phyloP scores from a whole-genome alignment of 371 early-diverging fungal genomes.

The Amoeboaphelidium protococcarum region DNA sequence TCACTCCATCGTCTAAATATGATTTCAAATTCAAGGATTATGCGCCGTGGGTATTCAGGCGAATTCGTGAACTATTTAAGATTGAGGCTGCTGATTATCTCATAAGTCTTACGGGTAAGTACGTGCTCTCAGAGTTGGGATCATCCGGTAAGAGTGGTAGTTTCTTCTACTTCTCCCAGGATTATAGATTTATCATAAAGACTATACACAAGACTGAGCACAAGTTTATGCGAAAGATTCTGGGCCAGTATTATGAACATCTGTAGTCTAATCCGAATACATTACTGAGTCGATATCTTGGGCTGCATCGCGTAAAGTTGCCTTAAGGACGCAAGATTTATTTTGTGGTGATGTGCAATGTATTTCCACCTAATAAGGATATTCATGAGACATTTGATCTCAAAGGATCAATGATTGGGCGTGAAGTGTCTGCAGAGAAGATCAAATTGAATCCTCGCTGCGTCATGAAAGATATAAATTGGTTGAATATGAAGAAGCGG shows the following conservation, averaged over 20 bases:
- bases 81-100: conserved; percentile 85
- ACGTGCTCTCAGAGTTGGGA: conserved; percentile 78
- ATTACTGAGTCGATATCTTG: conserved; percentile 68
- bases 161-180: conserved; percentile 88
- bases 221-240: conserved; percentile 55
- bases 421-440: conserved; percentile 35
- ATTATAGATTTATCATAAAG: conserved; percentile 91
- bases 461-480: conserved; percentile 83
- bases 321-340: conserved; percentile 75
- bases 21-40: conserved; percentile 97
- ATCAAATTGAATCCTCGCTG: conserved; percentile 37
- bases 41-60: conserved; percentile 86
- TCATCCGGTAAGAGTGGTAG: conserved; percentile 82
- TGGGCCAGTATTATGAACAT: conserved; percentile 53
- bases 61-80: conserved; percentile 55
- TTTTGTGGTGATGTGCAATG: conserved; percentile 95
- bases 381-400: conserved; percentile 85
- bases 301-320: conserved; percentile 78
- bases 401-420: conserved; percentile 76
- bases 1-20: conserved; percentile 74
- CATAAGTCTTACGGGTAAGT: conserved; percentile 76
- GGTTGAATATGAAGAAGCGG: conserved; percentile 37
- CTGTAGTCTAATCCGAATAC: conserved; percentile 74
- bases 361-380: conserved; percentile 81
- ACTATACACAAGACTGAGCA: conserved; percentile 84